phyloP scores from a whole-genome alignment of 805 yeast genomes.

The Saccharomycopsis synnaedendra region DNA sequence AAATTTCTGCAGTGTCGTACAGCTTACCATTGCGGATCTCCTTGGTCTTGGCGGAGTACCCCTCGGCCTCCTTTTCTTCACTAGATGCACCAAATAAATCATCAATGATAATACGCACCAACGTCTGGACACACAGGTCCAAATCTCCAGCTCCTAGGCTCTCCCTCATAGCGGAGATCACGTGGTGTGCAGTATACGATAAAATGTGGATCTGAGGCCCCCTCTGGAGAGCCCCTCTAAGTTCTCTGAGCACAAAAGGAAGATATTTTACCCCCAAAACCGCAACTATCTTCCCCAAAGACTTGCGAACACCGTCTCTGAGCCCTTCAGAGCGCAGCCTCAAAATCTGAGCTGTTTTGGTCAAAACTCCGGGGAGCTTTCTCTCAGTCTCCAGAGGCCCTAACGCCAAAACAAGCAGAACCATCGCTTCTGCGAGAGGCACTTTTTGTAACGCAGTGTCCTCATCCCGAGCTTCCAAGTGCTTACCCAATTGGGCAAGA shows the following conservation, averaged over 20 bases:
- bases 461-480: constrained; percentile 57
- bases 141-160: constrained; percentile 55
- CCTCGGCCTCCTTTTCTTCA: constrained; percentile 90
- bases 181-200: constrained; percentile 73
- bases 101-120: constrained; percentile 76
- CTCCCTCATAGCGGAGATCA: constrained; percentile 43
- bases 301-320: constrained; percentile 76
- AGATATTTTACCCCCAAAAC: constrained; percentile 67
- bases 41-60: constrained; percentile 72
- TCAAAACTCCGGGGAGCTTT: constrained; percentile 71
- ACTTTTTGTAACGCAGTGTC: constrained; percentile 68
- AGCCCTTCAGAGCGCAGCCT: constrained; percentile 78
- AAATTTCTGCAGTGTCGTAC: constrained; percentile 73
- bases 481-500: constrained; percentile 48
- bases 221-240: constrained; percentile 64
- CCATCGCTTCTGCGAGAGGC: constrained; percentile 72
- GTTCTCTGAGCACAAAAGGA: constrained; percentile 64
- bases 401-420: constrained; percentile 53
- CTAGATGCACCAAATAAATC: constrained; percentile 89
- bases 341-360: constrained; percentile 80
- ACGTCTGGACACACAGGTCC: constrained; percentile 48
- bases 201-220: constrained; percentile 93
- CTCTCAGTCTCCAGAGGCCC: constrained; percentile 40
- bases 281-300: constrained; percentile 51
- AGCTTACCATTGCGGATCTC: constrained; percentile 87